Conservation (phyloP, 2,329 filamentous ascomycete genomes). For the Aspergillus aculeatinus region DNA sequence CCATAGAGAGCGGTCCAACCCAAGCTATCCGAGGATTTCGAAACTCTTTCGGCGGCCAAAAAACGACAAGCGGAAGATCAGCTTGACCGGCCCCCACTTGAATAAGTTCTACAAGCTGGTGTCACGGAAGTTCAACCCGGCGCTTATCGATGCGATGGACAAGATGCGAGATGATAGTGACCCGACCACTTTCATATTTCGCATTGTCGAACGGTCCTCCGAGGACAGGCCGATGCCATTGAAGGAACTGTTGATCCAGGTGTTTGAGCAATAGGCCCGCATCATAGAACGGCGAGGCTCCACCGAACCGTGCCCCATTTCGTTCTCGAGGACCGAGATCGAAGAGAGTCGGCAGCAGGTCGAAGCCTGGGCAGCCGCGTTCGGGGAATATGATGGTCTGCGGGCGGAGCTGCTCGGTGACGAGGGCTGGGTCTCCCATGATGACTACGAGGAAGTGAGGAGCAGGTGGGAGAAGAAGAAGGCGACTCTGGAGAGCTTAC, state of each 20-base stretch:
- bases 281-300: constrained; percentile 14
- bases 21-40: constrained; percentile 24
- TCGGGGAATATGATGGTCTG: constrained; percentile 21
- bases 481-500: constrained; percentile 8
- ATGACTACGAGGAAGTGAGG: constrained; percentile 23
- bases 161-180: constrained; percentile 20
- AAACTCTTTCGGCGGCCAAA: constrained; percentile 18
- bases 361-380: constrained; percentile 22
- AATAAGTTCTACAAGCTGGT: constrained; percentile 28
- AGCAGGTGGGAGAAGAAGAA: constrained; percentile 15
- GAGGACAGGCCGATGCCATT: constrained; percentile 20
- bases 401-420: constrained; percentile 17
- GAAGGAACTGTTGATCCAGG: constrained; percentile 25
- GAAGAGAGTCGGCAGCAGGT: constrained; percentile 12
- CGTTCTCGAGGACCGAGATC: constrained; percentile 22
- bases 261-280: constrained; percentile 25
- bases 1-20: constrained; percentile 26
- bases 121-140: constrained; percentile 25
- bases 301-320: constrained; percentile 21
- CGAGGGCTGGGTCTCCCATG: constrained; percentile 30
- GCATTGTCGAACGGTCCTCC: constrained; percentile 19
- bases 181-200: constrained; percentile 24
- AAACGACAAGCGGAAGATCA: constrained; percentile 13
- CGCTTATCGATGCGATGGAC: constrained; percentile 22
- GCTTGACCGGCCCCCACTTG: constrained; percentile 17